Conservation (phyloP, 176 grass and related monocot genomes). For the Aegilops bicornis region DNA sequence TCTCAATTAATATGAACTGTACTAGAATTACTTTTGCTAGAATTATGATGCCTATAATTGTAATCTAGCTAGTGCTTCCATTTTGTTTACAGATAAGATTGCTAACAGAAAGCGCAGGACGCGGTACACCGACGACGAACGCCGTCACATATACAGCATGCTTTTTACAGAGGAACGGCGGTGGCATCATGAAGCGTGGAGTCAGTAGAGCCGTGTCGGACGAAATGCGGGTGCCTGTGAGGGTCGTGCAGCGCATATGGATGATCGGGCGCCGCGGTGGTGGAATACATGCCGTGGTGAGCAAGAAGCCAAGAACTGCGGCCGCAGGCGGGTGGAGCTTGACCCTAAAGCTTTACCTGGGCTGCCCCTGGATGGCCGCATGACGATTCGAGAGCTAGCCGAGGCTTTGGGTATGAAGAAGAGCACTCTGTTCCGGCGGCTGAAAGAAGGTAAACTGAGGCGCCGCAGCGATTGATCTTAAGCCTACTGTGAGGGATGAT, state of each 20-base stretch:
- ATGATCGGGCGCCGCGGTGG: background rate
- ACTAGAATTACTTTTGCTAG: background rate
- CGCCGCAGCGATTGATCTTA: background rate
- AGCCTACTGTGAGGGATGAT: background rate
- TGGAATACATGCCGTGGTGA: background rate
- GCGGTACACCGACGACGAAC: background rate
- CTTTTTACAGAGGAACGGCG: background rate
- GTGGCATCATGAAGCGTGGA: background rate
- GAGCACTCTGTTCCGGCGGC: background rate
- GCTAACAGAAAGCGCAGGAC: background rate
- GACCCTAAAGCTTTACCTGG: background rate
- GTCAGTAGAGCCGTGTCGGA: background rate
- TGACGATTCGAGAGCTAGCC: slow-evolving; percentile 6
- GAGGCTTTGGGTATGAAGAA: background rate
- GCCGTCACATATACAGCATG: background rate
- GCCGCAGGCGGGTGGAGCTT: background rate
- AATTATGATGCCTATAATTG: background rate
- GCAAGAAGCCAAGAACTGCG: background rate
- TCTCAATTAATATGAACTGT: background rate
- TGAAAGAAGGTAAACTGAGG: slow-evolving; percentile 7
- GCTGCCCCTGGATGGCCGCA: background rate
- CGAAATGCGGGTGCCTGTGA: background rate
- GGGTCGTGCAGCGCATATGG: background rate
- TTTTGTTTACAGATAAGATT: background rate
- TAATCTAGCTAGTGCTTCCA: background rate